Evolutionary conservation across 371 early-diverging fungal genomes (phyloP).

Genomic region (Mucor velutinosus): DNA sequence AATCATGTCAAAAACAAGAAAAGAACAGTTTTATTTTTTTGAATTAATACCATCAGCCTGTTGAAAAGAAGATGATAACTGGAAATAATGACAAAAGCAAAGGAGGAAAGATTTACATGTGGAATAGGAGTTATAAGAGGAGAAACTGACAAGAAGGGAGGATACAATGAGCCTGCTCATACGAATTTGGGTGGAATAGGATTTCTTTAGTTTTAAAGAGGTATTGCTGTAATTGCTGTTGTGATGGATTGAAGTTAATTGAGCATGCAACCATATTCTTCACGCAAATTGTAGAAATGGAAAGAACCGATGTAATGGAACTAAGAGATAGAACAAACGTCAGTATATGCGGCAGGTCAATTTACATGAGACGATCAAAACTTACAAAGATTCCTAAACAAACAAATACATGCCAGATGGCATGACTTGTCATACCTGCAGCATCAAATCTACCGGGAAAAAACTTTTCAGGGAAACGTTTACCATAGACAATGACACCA

Average conservation of each 20-base stretch:
- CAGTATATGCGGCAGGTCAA: background rate
- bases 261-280: slow-evolving; percentile 22
- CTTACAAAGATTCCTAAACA: slow-evolving; percentile 63
- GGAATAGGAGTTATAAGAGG: background rate
- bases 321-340: slow-evolving; percentile 7
- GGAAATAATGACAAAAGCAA: background rate
- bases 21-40: background rate
- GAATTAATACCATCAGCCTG: background rate
- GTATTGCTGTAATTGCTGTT: background rate
- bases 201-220: slow-evolving; percentile 1
- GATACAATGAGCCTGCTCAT: slow-evolving; percentile 11
- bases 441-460: slow-evolving; percentile 79
- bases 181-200: slow-evolving; percentile 1
- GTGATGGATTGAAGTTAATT: background rate
- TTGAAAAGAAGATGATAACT: background rate
- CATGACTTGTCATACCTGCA: slow-evolving; percentile 72
- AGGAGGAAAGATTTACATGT: background rate
- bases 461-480: slow-evolving; percentile 72
- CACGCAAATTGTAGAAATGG: slow-evolving; percentile 25
- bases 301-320: slow-evolving; percentile 27
- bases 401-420: slow-evolving; percentile 79
- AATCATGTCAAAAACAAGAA: background rate
- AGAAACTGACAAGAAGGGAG: background rate
- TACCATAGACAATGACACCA: slow-evolving; percentile 53
- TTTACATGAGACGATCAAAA: background rate